Conservation (phyloP, 78 protist species). For the Tieghemostelium lacteum region DNA sequence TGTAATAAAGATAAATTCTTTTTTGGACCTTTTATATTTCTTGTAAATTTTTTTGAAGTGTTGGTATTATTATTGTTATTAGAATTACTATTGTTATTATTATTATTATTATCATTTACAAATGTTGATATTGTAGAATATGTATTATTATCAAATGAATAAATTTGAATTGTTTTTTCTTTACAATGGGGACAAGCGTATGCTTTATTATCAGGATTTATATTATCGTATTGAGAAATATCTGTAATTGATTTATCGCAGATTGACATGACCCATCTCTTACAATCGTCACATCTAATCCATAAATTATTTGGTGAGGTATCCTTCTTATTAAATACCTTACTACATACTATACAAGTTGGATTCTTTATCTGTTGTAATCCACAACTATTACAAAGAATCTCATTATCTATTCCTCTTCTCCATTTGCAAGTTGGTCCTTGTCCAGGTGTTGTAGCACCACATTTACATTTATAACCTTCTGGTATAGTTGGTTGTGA, state of each 20-base stretch:
- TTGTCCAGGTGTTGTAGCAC: conserved; percentile 53
- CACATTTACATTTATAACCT: conserved; percentile 4
- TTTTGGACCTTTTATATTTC: neutral
- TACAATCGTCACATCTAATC: conserved; percentile 21
- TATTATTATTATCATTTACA: too few species aligned
- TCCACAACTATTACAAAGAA: conserved; percentile 44
- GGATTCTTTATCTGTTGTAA: conserved; percentile 33
- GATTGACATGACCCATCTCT: conserved; percentile 15
- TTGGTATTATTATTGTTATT: neutral
- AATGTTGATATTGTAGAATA: too few species aligned
- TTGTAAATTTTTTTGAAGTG: neutral
- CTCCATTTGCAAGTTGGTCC: conserved; percentile 59
- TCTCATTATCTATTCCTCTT: conserved; percentile 16
- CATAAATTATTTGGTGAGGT: neutral
- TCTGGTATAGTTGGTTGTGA: too few species aligned
- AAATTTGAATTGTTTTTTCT: too few species aligned
- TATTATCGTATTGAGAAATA: too few species aligned
- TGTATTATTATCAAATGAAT: too few species aligned
- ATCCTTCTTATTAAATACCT: neutral
- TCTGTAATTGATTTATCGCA: too few species aligned
- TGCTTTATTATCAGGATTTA: conserved; percentile 8
- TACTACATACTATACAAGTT: conserved; percentile 15
- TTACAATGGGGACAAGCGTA: neutral
- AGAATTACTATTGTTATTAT: too few species aligned
- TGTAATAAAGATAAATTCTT: neutral